A percentile compares a stretch with the other conserved stretches of the same genome.
Conservation (phyloP, 495 filamentous ascomycete genomes). For the Monascus purpureus region DNA sequence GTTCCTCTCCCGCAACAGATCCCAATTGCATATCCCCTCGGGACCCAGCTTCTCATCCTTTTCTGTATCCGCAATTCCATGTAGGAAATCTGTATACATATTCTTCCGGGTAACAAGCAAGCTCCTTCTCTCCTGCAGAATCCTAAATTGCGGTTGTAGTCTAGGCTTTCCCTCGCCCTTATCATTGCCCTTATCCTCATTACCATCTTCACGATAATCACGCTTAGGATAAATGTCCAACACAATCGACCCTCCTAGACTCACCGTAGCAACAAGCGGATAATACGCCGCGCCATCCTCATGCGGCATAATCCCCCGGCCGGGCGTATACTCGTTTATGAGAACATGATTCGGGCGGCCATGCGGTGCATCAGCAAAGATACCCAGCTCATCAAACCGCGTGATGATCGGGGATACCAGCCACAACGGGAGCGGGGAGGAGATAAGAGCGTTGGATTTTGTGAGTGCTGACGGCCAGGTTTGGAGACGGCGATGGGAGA, state of each 20-base stretch:
- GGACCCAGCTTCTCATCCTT: constrained; percentile 46
- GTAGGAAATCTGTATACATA: constrained; percentile 59
- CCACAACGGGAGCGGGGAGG: constrained; percentile 64
- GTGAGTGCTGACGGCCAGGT: constrained; percentile 74
- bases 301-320: constrained; percentile 91
- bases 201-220: too few relatives aligned
- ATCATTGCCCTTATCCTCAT: constrained; percentile 21
- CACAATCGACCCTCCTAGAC: constrained; percentile 61
- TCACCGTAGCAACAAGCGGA: constrained; percentile 80
- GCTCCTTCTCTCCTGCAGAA: constrained; percentile 79
- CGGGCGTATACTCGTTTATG: constrained; percentile 79
- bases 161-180: constrained; percentile 17
- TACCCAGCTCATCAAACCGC: constrained; percentile 41
- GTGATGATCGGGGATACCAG: constrained; percentile 54
- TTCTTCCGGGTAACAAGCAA: constrained; percentile 56
- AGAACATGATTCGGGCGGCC: constrained; percentile 75
- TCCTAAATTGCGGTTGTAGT: constrained; percentile 40
- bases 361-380: constrained; percentile 66
- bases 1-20: constrained; percentile 47
- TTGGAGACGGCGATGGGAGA: constrained; percentile 79
- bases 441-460: constrained; percentile 57
- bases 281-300: constrained; percentile 85
- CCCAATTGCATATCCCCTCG: constrained; percentile 70
- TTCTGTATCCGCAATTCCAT: constrained; percentile 55
- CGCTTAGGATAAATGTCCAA: constrained; percentile 63